Conservation (phyloP, 2,329 filamentous ascomycete genomes). For the Scleromitrula shiraiana region DNA sequence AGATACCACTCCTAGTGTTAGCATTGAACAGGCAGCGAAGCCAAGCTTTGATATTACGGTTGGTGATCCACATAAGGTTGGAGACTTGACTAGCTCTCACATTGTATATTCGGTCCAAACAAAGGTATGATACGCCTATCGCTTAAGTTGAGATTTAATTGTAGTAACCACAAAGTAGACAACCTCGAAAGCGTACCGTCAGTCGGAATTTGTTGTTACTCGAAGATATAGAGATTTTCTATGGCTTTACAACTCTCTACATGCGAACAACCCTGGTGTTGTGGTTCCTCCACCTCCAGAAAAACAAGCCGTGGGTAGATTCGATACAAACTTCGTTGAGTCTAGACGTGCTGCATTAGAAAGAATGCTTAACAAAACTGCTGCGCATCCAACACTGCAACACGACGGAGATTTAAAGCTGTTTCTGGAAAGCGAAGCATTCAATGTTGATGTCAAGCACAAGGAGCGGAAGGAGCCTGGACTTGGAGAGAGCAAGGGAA, state of each 20-base stretch:
- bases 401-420: conserved; percentile 92
- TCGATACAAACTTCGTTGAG: conserved; percentile 95
- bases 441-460: conserved; percentile 95
- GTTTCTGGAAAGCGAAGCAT: conserved; percentile 91
- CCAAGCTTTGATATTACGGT: conserved; percentile 86
- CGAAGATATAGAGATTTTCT: conserved; percentile 93
- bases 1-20: conserved; percentile 68
- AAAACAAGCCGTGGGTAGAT: conserved; percentile 93
- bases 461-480: conserved; percentile 87
- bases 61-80: conserved; percentile 95
- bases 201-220: conserved; percentile 87
- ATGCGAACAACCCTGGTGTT: conserved; percentile 88
- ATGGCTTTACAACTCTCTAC: conserved; percentile 93
- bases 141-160: background rate
- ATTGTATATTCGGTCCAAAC: conserved; percentile 96
- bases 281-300: conserved; percentile 94
- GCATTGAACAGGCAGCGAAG: conserved; percentile 87
- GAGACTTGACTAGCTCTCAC: conserved; percentile 91
- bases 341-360: conserved; percentile 83
- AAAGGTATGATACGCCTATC: conserved; percentile 49
- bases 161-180: conserved; percentile 48
- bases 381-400: conserved; percentile 80
- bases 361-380: conserved; percentile 96
- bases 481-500: conserved; percentile 83
- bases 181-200: conserved; percentile 89